Evolutionary conservation across 805 yeast genomes (phyloP).

Genomic region (Clavispora fructus): DNA sequence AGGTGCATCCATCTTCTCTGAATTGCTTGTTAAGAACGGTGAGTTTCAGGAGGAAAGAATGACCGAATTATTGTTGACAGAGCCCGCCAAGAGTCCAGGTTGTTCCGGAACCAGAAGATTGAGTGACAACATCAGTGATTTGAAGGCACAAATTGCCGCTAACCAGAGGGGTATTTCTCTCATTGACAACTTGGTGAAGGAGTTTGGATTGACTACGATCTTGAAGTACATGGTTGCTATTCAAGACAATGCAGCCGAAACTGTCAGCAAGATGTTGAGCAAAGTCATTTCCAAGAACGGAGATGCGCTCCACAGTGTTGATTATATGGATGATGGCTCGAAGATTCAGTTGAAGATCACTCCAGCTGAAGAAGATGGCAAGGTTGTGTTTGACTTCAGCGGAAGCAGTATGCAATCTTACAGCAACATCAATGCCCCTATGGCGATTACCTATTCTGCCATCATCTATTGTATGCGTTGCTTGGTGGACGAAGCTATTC

Average conservation of each 20-base stretch:
- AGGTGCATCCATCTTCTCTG: conserved; percentile 84
- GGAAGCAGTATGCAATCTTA: conserved; percentile 86
- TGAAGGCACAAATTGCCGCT: conserved; percentile 36
- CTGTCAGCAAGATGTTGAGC: conserved; percentile 13
- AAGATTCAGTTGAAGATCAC: conserved; percentile 51
- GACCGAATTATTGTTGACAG: conserved; percentile 53
- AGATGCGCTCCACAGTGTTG: conserved; percentile 25
- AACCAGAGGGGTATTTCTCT: conserved; percentile 13
- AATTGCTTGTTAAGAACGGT: conserved; percentile 63
- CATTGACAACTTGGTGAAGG: conserved; percentile 12
- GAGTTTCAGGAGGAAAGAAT: conserved; percentile 70
- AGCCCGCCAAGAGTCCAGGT: conserved; percentile 78
- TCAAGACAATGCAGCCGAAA: conserved; percentile 15
- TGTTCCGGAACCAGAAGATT: conserved; percentile 87
- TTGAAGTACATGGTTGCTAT: conserved; percentile 15
- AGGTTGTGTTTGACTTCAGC: conserved; percentile 73
- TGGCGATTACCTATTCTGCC: conserved; percentile 84
- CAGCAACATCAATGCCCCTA: conserved; percentile 90
- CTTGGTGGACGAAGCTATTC: conserved; percentile 80
- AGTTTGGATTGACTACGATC: conserved; percentile 14
- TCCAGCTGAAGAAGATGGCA: conserved; percentile 44
- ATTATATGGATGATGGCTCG: conserved; percentile 80
- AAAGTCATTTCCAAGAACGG: conserved; percentile 14
- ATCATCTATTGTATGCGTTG: conserved; percentile 83
- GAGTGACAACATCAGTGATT: conserved; percentile 70